Conservation (phyloP, 208 protist species). For the Crithidia acanthocephali region DNA sequence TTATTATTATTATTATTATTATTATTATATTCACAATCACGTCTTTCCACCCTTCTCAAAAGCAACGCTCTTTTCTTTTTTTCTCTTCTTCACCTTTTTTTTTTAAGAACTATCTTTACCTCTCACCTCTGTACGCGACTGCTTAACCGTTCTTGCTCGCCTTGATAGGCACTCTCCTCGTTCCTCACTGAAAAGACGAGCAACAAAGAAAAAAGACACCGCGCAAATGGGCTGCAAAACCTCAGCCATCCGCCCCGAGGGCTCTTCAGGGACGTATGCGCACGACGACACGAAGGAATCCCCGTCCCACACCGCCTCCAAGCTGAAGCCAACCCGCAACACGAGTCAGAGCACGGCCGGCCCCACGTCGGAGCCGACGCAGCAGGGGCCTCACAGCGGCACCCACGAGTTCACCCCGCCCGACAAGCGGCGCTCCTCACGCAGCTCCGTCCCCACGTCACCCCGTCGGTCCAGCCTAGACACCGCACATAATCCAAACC, state of each 20-base stretch:
- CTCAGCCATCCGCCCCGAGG: slow-evolving; percentile 14
- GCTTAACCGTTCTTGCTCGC: too few species aligned
- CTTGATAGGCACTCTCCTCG: too few species aligned
- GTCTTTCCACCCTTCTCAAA: too few species aligned
- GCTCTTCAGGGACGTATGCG: neutral
- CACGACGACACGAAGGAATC: neutral
- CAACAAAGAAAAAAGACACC: too few species aligned
- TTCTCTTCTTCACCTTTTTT: neutral
- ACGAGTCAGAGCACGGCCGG: slow-evolving; percentile 10
- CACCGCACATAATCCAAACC: neutral
- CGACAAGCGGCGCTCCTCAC: neutral
- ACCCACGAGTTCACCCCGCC: neutral
- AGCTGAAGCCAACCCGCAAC: slow-evolving; percentile 1
- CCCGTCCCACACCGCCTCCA: neutral
- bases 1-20: too few species aligned
- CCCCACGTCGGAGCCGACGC: slow-evolving; percentile 4
- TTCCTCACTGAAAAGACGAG: too few species aligned
- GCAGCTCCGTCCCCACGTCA: slow-evolving; percentile 10
- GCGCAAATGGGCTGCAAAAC: slow-evolving; percentile 46
- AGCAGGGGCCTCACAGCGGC: slow-evolving; percentile 4
- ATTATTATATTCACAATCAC: too few species aligned
- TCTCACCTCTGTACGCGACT: too few species aligned
- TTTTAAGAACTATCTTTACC: too few species aligned
- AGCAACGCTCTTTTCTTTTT: neutral
- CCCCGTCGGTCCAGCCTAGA: slow-evolving; percentile 4